phyloP scores from a whole-genome alignment of 345 rosid genomes.

The Carallia pectinifolia region DNA sequence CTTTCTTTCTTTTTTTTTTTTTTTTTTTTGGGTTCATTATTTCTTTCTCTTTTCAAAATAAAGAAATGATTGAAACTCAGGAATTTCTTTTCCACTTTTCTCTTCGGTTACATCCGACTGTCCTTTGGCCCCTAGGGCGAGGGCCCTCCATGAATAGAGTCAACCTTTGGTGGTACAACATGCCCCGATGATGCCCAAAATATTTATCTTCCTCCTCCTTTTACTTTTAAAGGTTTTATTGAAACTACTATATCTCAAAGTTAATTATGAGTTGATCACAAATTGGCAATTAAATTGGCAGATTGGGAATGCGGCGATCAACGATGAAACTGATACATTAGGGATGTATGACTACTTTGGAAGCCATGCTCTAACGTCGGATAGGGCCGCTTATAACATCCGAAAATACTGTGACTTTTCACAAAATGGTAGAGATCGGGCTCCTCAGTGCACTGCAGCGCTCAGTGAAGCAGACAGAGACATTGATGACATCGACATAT shows the following conservation, averaged over 20 bases:
- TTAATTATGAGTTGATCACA: no score
- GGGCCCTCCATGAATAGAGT: no score
- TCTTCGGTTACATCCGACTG: neutral
- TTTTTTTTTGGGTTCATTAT: no score
- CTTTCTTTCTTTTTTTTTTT: no score
- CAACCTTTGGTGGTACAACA: no score
- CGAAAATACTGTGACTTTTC: conserved; percentile 52
- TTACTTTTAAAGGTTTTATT: neutral
- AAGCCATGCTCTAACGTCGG: conserved; percentile 63
- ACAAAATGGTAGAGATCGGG: conserved; percentile 23
- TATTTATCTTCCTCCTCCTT: neutral
- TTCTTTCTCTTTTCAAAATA: neutral
- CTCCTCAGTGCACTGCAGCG: conserved; percentile 43
- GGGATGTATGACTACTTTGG: conserved; percentile 71
- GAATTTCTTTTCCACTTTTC: neutral
- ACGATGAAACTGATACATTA: conserved; percentile 57
- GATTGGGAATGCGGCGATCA: conserved; percentile 86
- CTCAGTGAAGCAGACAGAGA: conserved; percentile 17
- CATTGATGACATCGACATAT: conserved; percentile 39
- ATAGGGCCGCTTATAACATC: conserved; percentile 27
- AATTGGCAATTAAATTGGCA: conserved; percentile 20
- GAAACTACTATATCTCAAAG: neutral
- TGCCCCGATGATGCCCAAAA: no score
- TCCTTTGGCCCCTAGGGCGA: no score
- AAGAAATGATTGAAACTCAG: conserved; percentile 15